A percentile compares a stretch with the other conserved stretches of the same genome.
These are phyloP conservation scores for Physcia stellaris DNA, from an alignment of 495 filamentous ascomycete species.

Conservation along the genomic window DNA sequence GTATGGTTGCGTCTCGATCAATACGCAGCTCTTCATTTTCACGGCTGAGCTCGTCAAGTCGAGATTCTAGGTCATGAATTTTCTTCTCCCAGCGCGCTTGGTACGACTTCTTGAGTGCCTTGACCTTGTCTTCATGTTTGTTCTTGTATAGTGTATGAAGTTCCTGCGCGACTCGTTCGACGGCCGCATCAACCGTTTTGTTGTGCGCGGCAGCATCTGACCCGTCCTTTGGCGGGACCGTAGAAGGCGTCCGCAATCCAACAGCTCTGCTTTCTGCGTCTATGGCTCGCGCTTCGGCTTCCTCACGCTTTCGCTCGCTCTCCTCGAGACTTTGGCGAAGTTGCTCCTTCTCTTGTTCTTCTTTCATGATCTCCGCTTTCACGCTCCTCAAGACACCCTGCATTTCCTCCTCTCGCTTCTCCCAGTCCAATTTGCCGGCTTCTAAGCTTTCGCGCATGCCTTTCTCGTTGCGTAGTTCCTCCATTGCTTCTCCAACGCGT, in stretches of 20 bases:
- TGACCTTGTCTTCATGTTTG: constrained; percentile 92
- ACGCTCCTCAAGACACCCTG: constrained; percentile 63
- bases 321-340: constrained; percentile 59
- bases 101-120: constrained; percentile 89
- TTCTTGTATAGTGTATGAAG: constrained; percentile 87
- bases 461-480: constrained; percentile 63
- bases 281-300: constrained; percentile 35
- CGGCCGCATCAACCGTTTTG: constrained; percentile 60
- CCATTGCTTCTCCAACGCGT: constrained; percentile 74
- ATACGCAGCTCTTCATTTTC: constrained; percentile 61
- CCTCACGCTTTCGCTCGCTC: constrained; percentile 53
- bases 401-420: constrained; percentile 72
- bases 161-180: constrained; percentile 82
- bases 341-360: constrained; percentile 63
- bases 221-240: constrained; percentile 12
- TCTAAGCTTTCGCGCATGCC: constrained; percentile 52
- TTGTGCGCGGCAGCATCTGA: constrained; percentile 32
- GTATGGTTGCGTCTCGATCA: constrained; percentile 51
- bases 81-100: constrained; percentile 81
- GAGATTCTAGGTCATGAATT: constrained; percentile 55
- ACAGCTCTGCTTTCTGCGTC: constrained; percentile 64
- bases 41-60: constrained; percentile 48
- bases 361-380: constrained; percentile 64
- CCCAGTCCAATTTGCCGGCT: constrained; percentile 71
- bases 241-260: constrained; percentile 33